Base-by-base conservation (phyloP, 164 flowering plant genomes). In the Vitis rotundifolia region DNA sequence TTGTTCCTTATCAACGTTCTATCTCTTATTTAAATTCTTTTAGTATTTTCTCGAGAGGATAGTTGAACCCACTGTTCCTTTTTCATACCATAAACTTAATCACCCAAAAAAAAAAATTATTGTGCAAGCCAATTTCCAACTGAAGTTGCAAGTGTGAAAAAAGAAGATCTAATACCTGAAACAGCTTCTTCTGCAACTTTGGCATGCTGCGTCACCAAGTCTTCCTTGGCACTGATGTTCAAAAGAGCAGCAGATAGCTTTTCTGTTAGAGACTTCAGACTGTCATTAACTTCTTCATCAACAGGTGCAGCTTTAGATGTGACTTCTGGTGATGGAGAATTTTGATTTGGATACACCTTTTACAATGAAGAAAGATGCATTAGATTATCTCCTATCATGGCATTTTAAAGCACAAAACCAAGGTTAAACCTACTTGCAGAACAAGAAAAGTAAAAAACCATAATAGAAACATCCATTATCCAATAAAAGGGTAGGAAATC, bases 321-420 rank as follows among this genome's bases (percentile, higher is more conserved):
- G 76, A 88, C 84, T 73, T 94, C 98, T n/a, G 89, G 95, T 16
- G 92, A 94, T 76, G 86, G 97, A 75, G 81, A 47, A 67, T 64
- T 81, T 37, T 86, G 83, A 71, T 68, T 76, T 67, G 87, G 81
- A 68, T 78, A 83, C 64, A 73, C 87, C 86, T 87, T 72, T 16
- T 48, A 50, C 60, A 57, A 63, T 50, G 37, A 44, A 63, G 47
- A 19, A 47, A 48, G 18, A 63, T 18, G 29, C 8, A 22, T 58
- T 9, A 58, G 44, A 37, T 6, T 37, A 37, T 37, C 44, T 37
- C 44, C 44, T 37, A 37, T 37, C 44, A 37, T 37, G 44, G 7
- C 44, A 37, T 37, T 37, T 37, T 37, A 37, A 37, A 37, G 44
- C 44, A 37, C 44, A 37, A 37, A 37, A 37, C 44, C 44, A 37